Evolutionary conservation across 768 basidiomycete genomes (phyloP).

Genomic region (Phylloporus arenicola): DNA sequence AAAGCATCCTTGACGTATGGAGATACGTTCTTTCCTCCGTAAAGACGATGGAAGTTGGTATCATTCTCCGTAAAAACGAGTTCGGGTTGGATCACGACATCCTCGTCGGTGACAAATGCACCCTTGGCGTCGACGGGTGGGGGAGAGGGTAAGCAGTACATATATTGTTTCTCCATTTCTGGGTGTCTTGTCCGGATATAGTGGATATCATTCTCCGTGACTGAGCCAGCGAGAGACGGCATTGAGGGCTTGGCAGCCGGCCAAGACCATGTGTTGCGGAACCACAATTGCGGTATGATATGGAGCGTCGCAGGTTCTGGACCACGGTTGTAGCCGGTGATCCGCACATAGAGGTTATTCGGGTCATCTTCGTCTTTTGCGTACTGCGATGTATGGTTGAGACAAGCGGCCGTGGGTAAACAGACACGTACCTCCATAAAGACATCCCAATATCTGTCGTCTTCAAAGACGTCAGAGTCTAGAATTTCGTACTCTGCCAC

Average conservation of each 20-base stretch:
- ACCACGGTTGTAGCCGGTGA: conserved; percentile 95
- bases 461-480: conserved; percentile 88
- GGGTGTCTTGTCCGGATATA: conserved; percentile 71
- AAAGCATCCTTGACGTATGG: conserved; percentile 94
- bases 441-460: conserved; percentile 96
- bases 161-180: conserved; percentile 64
- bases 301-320: conserved; percentile 93
- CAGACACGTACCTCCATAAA: conserved; percentile 78
- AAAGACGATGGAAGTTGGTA: conserved; percentile 89
- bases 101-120: conserved; percentile 57
- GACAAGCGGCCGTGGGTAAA: neutral
- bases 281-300: conserved; percentile 93
- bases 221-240: conserved; percentile 54
- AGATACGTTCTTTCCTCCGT: conserved; percentile 79
- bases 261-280: conserved; percentile 99
- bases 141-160: conserved; percentile 90
- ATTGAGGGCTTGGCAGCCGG: conserved; percentile 57
- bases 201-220: conserved; percentile 44
- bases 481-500: conserved; percentile 90
- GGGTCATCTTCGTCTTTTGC: conserved; percentile 94
- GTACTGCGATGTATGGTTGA: conserved; percentile 51
- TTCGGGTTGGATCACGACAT: conserved; percentile 61
- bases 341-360: conserved; percentile 84
- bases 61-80: conserved; percentile 96
- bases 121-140: conserved; percentile 78